Base-by-base conservation (phyloP, 306 rosid genomes). In the Gillenia trifoliata region DNA sequence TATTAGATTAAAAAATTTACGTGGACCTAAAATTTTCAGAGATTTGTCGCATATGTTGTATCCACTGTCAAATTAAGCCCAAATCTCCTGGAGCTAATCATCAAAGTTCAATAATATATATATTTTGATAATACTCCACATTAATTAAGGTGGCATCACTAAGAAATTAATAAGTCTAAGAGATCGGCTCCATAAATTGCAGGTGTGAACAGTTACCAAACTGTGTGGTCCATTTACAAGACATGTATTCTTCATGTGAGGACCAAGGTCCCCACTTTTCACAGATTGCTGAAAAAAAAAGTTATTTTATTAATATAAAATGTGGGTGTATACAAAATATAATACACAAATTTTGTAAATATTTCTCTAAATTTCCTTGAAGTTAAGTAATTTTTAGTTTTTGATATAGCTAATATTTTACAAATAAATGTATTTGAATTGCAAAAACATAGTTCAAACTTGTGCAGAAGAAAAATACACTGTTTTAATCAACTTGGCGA, bases 151-250 rank as follows among this genome's bases (percentile, higher is more conserved):
- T 25, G 47, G 43, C 17, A 49, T 40, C 47, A 36, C 68, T 34
- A 60, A 57, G 33, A 8, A 26, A 74, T 45, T 45, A 62, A 11
- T 13, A 40, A 64, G 82, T 81, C 84, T 38, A 57, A 81, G 66
- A 66, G 73, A 67, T 78, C 85, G 69, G 85, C 79, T 73, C 50
- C 60, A 77, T 30, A 28, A 71, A 34, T 49, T 76, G 71, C 78
- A 57, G 66, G 78, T 62, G 71, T 47, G 64, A 45, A 70, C 56
- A 31, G 23, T n/a, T 38, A 34, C 26, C n/a, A 43, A 23, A 47
- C 28, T 70, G 57, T 64, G 36, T 56, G 62, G 71, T 67, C 73
- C 73, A 60, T 25, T 25, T 71, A 67, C 70, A 63, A 28, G 49
- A 71, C 66, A 36, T 71, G 65, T 12, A 66, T 19, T 55, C 55